Percentiles rank a stretch among this genome's conserved stretches.
Conservation (phyloP, 2,329 filamentous ascomycete species). For the Penicillium sp. region DNA sequence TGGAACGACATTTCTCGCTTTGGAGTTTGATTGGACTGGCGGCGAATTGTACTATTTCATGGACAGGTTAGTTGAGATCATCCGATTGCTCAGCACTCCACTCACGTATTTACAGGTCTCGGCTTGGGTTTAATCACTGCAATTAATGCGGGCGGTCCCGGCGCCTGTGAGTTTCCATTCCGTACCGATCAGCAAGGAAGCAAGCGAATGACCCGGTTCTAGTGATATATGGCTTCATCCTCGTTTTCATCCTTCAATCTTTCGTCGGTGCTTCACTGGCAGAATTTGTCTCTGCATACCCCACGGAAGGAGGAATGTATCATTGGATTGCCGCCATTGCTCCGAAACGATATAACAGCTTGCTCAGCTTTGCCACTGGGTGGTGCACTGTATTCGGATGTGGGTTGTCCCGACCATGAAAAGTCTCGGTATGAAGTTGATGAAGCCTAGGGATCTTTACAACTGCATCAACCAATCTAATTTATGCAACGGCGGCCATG, state of each 20-base stretch:
- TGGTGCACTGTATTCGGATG: conserved; percentile 39
- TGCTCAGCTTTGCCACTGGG: conserved; percentile 41
- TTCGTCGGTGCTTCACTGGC: conserved; percentile 42
- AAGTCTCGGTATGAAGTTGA: background rate
- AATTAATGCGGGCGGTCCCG: conserved; percentile 43
- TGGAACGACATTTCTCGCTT: conserved; percentile 43
- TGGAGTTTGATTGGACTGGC: conserved; percentile 44
- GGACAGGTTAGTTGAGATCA: conserved; percentile 32
- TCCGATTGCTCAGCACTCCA: background rate
- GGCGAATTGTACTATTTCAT: conserved; percentile 45
- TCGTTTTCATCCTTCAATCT: conserved; percentile 41
- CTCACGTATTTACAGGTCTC: conserved; percentile 22
- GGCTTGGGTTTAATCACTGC: conserved; percentile 41
- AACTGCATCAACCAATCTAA: conserved; percentile 40
- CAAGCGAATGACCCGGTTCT: conserved; percentile 10
- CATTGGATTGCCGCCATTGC: conserved; percentile 46
- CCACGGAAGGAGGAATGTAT: conserved; percentile 45
- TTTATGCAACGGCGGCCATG: conserved; percentile 38
- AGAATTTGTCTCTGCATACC: conserved; percentile 44
- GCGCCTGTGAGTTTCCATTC: conserved; percentile 26
- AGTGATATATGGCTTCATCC: conserved; percentile 46
- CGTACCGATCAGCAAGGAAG: background rate
- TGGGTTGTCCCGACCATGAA: conserved; percentile 5
- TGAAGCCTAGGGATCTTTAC: conserved; percentile 37
- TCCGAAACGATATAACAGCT: conserved; percentile 32